Evolutionary conservation across 768 basidiomycete species (phyloP), one percentile per base, ranked within the genome.

Genomic region (Butyriboletus loyo): DNA sequence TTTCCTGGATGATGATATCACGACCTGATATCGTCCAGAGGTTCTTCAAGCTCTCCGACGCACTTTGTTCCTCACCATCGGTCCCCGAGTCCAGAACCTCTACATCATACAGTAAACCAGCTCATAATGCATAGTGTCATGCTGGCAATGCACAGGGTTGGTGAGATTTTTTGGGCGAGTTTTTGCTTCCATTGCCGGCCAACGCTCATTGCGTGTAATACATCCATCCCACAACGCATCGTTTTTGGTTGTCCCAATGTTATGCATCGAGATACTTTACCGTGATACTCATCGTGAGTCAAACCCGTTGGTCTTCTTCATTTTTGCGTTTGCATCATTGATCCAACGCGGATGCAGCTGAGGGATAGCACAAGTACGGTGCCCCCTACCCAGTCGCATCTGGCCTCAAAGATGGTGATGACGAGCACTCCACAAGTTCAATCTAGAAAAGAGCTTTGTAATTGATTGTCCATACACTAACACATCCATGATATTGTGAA

Each of bases 401-500:
- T 30, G 11, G 19, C 35, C 38, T 19, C 50, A 36, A 19, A 6
- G 17, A 42, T 19, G 25, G n/a, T 9, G 6, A 19, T 28, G 38
- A 15, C 10, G 21, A 48, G 32, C 8, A 39, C 22, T 37, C 43
- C 43, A 24, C 22, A 24, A 27, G 46, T 41, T 44, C 40, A 30
- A 35, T 52, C 40, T 46, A 50, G 49, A 37, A 37, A 49, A 39
- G 28, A 34, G 45, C 31, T 22, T 51, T 49, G 55, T 41, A 51
- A 53, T 49, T 42, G 56, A 35, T 8, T 55, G 56, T 62, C 63
- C 58, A 53, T 60, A 65, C 40, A 57, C 34, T 50, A 54, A 52
- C 34, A 55, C 48, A 52, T 43, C 55, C 51, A 45, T 54, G 52
- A 54, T 46, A 53, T 57, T 50, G 57, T 35, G 34, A 48, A 37